These are phyloP conservation scores for Penicillium sp. DNA, from an alignment of 2,329 filamentous ascomycete species.

Conservation along the genomic window DNA sequence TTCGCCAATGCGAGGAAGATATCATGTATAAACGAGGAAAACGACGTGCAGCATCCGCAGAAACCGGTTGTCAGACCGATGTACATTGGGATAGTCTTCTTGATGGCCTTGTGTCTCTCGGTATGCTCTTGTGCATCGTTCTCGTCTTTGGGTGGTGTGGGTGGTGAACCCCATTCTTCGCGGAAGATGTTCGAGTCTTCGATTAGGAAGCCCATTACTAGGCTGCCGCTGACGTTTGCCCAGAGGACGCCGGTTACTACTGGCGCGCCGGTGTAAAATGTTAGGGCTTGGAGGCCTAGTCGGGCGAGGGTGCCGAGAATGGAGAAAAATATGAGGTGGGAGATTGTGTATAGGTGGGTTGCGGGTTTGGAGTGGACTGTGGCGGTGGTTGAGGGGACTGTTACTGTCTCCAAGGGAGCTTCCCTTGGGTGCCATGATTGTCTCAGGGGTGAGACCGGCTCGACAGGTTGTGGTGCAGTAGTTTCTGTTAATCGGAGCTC, in stretches of 20 bases:
- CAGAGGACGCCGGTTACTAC: conserved; percentile 74
- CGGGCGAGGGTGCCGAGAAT: conserved; percentile 81
- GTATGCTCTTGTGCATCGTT: conserved; percentile 21
- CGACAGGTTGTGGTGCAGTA: conserved; percentile 44
- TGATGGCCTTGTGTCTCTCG: conserved; percentile 62
- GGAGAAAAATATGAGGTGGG: conserved; percentile 82
- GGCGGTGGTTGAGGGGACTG: conserved; percentile 5
- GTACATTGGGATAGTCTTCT: conserved; percentile 86
- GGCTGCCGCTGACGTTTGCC: conserved; percentile 80
- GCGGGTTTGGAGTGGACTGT: conserved; percentile 49
- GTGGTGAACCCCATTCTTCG: conserved; percentile 58
- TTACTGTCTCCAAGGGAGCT: neutral
- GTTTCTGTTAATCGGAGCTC: conserved; percentile 26
- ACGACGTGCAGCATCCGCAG: conserved; percentile 86
- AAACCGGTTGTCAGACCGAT: conserved; percentile 84
- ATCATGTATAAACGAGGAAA: conserved; percentile 82
- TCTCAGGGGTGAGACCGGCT: conserved; percentile 40
- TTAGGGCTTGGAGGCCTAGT: conserved; percentile 75
- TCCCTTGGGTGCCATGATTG: conserved; percentile 37
- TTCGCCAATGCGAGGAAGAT: conserved; percentile 77
- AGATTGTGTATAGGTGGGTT: conserved; percentile 68
- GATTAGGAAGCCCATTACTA: conserved; percentile 80
- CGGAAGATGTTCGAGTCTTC: conserved; percentile 77
- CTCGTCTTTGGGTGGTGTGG: conserved; percentile 39
- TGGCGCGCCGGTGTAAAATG: conserved; percentile 74